These are phyloP conservation scores for Cajanus cajan DNA, from an alignment of 306 rosid genomes.

Conservation along the genomic window DNA sequence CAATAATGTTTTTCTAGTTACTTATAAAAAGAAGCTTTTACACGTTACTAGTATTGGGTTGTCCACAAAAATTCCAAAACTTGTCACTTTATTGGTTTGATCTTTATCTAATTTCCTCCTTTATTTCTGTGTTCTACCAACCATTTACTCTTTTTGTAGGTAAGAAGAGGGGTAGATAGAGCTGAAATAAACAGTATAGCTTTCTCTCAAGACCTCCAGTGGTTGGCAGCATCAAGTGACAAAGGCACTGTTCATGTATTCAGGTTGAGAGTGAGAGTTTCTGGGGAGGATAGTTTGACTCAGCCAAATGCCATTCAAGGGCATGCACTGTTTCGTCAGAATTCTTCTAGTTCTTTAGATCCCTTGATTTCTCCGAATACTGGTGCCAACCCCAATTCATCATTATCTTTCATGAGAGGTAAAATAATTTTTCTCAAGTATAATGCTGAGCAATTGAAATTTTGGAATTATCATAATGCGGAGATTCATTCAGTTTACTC, in stretches of 20 bases:
- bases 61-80: background rate
- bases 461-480: slow-evolving; percentile 18
- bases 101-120: background rate
- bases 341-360: slow-evolving; percentile 76
- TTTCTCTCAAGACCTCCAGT: slow-evolving; percentile 82
- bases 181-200: slow-evolving; percentile 88
- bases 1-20: background rate
- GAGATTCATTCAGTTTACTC: slow-evolving; percentile 12
- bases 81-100: slow-evolving; percentile 3
- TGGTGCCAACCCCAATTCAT: slow-evolving; percentile 82
- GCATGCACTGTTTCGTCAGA: slow-evolving; percentile 59
- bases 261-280: slow-evolving; percentile 82
- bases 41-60: background rate
- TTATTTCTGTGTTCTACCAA: background rate
- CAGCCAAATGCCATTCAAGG: slow-evolving; percentile 50
- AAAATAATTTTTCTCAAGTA: slow-evolving; percentile 22
- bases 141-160: slow-evolving; percentile 43
- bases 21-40: slow-evolving; percentile 14
- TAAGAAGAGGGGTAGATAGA: slow-evolving; percentile 90
- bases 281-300: slow-evolving; percentile 54
- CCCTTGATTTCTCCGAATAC: slow-evolving; percentile 68
- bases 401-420: slow-evolving; percentile 96
- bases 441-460: slow-evolving; percentile 11
- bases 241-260: slow-evolving; percentile 92
- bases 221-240: slow-evolving; percentile 96